Evolutionary conservation across 768 basidiomycete genomes (phyloP).

Genomic region (Naganishia friedmannii): DNA sequence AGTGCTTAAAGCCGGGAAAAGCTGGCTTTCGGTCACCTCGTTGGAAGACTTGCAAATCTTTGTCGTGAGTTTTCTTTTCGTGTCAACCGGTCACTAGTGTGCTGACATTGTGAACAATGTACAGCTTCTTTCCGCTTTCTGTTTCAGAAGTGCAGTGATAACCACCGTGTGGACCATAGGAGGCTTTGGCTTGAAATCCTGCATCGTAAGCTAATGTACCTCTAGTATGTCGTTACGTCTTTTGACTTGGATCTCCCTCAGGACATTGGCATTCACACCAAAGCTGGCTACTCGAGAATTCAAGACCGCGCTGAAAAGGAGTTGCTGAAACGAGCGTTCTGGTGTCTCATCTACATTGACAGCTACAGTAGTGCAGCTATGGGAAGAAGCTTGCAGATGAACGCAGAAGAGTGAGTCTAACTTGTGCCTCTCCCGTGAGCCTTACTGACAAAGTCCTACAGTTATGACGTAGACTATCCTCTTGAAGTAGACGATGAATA

Average conservation of each 20-base stretch:
- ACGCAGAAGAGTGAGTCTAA: constrained; percentile 69
- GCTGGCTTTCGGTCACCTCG: constrained; percentile 60
- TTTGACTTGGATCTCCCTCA: constrained; percentile 47
- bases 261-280: constrained; percentile 72
- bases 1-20: constrained; percentile 63
- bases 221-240: neutral
- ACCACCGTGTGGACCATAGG: constrained; percentile 60
- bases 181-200: constrained; percentile 67
- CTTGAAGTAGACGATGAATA: constrained; percentile 78
- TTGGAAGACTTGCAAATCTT: constrained; percentile 72
- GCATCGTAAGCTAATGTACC: constrained; percentile 36
- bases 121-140: constrained; percentile 54
- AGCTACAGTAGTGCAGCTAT: constrained; percentile 54
- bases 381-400: constrained; percentile 69
- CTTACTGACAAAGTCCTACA: constrained; percentile 45
- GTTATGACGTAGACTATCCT: constrained; percentile 70
- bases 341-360: constrained; percentile 57
- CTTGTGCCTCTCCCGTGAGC: constrained; percentile 21
- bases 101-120: constrained; percentile 42
- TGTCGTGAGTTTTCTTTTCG: constrained; percentile 54
- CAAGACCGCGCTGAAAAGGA: constrained; percentile 61
- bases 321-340: constrained; percentile 75
- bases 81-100: constrained; percentile 53
- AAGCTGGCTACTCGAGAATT: constrained; percentile 52
- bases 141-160: constrained; percentile 39